Evolutionary conservation across 805 yeast species (phyloP), one percentile per base, ranked within the genome.

Genomic region (Torulaspora franciscae): DNA sequence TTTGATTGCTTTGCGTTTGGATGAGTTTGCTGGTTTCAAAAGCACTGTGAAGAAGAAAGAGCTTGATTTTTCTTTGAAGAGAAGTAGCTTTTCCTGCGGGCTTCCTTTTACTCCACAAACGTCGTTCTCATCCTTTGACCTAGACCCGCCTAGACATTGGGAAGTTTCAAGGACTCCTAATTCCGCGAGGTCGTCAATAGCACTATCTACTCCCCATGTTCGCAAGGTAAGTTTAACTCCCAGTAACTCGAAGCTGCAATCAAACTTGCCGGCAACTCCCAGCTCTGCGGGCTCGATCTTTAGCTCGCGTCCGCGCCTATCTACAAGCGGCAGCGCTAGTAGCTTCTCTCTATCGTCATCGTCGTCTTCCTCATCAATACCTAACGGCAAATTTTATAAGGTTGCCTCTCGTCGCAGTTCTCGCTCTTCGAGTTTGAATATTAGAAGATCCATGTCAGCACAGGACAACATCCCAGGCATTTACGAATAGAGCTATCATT

Each of bases 11-110:
- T 46, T 42, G 42, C 50, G 48, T 37, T 40, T 50, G 2, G 56
- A 54, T 40, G 46, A 43, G 29, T 45, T 54, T 39, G 45, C 45
- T 26, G 51, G 52, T 13, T 45, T 54, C 35, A 48, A 44, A 33
- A 40, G 37, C 13, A 37, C 42, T 26, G 25, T 37, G 30, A 41
- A 36, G 15, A 24, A 32, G 17, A 17, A 33, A 4, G 45, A 36
- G 17, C 30, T 32, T n/a, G 37, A 39, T 15, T 40, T 28, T 22
- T 37, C 45, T 10, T 37, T 30, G 13, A 22, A 30, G 9, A 17
- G 27, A 7, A 17, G 14, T 17, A 37, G 14, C 14, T 17, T 22
- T 19, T 36, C 22, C 28, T n/a, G 24, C n/a, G 13, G 22, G 11
- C 32, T 48, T 19, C 42, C 46, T 3, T 37, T 32, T 9, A 38